Evolutionary conservation across 202 grass and related monocot species (phyloP).

Genomic region (Zoysia matrella): DNA sequence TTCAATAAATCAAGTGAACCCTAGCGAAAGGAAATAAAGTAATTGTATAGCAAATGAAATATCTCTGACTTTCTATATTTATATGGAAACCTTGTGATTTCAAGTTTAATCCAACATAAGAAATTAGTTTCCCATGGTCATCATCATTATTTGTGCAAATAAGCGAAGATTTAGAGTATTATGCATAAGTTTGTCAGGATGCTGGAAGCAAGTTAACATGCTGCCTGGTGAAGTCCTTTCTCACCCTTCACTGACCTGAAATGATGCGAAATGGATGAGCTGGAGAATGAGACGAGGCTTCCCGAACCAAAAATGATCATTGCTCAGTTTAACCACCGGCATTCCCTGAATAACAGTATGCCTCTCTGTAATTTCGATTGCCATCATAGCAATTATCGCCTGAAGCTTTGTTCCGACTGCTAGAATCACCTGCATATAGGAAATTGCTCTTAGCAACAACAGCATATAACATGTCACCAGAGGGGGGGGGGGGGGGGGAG

Average conservation of each 20-base stretch:
- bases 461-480: conserved; percentile 2
- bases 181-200: neutral
- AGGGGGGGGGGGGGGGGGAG: no score
- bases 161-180: neutral
- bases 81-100: conserved; percentile 8
- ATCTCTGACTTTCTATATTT: conserved; percentile 1
- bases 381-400: conserved; percentile 93
- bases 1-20: neutral
- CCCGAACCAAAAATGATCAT: conserved; percentile 90
- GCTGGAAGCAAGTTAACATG: conserved; percentile 28
- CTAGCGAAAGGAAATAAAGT: neutral
- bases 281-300: conserved; percentile 80
- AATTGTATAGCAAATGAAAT: neutral
- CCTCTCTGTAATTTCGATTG: conserved; percentile 87
- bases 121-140: conserved; percentile 15
- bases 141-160: conserved; percentile 6
- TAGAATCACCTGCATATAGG: conserved; percentile 72
- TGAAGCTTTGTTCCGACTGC: conserved; percentile 93
- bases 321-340: conserved; percentile 82
- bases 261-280: conserved; percentile 91
- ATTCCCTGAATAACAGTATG: conserved; percentile 95
- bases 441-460: conserved; percentile 15
- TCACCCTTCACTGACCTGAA: conserved; percentile 61
- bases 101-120: conserved; percentile 10
- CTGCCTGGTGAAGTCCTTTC: neutral